phyloP scores from a whole-genome alignment of 148 eudicot genomes.

The Rhododendron molle region DNA sequence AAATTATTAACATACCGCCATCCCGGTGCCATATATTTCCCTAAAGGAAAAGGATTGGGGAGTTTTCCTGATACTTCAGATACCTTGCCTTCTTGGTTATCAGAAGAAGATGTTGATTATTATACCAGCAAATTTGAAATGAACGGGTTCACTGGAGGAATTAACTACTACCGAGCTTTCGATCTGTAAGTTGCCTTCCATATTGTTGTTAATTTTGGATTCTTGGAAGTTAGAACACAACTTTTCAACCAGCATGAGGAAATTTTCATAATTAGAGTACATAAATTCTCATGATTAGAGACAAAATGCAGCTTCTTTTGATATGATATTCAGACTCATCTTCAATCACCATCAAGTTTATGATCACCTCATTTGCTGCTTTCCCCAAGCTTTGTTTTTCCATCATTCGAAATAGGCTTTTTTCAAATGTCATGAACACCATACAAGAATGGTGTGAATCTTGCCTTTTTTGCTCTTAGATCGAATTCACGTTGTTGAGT shows the following conservation, averaged over 20 bases:
- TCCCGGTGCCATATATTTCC: background rate
- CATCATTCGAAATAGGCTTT: background rate
- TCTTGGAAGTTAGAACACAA: background rate
- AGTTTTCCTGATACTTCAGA: conserved; percentile 1
- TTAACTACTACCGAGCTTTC: too few relatives aligned
- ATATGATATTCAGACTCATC: background rate
- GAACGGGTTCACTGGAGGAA: too few relatives aligned
- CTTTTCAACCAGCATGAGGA: background rate
- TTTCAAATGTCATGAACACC: background rate
- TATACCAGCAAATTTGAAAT: too few relatives aligned
- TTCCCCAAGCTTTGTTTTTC: background rate
- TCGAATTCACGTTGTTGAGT: background rate
- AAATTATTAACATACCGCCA: conserved; percentile 16
- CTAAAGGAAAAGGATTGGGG: background rate
- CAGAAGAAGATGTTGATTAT: conserved; percentile 32
- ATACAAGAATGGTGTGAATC: background rate
- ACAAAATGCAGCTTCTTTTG: background rate
- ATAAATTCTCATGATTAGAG: background rate
- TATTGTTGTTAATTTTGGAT: background rate
- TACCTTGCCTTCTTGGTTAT: conserved; percentile 30
- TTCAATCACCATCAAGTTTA: background rate
- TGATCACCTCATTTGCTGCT: background rate
- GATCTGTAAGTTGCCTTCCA: too few relatives aligned
- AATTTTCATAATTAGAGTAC: background rate
- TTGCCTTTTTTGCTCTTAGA: background rate